Base-by-base conservation (phyloP, 176 grass and related monocot species). In the Oryza glumipatula region DNA sequence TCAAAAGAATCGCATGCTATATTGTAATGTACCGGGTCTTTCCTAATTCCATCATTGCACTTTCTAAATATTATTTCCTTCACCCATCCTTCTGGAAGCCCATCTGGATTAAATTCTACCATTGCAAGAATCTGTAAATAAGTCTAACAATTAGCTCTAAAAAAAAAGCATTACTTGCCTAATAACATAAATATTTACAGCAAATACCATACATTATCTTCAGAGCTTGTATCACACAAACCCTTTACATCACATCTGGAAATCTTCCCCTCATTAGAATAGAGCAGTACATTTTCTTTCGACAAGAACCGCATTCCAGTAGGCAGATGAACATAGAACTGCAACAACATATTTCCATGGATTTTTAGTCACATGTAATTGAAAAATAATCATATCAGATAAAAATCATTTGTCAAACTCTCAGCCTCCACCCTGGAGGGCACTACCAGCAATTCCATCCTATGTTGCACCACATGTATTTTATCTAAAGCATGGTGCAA, bases 61-160 rank as follows among this genome's bases (percentile, higher is more conserved):
- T 72, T 92, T 67, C 87, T 89, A 65, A 89, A 89, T 86, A 75
- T 76, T 7, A 28, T 49, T 80, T 88, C 79, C 86, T 92, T 92
- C 45, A 89, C 83, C 90, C 90, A 92, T 76, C 90, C 90, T 70
- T 86, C 21, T 2, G 86, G 87, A 74, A 92, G 70, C 65, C 83
- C 80, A 76, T 89, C 90, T 80, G 90, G 87, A 86, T 67, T 89
- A 26, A 88, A 92, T 28, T 92, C 90, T 11, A 92, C 28, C 14
- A 72, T 83, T 78, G 86, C 82, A 68, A 92, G 82, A 71, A 92
- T 85, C 90, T 92, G 71, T 45, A 71, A 80, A 68, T 21, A 84
- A 63, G n/a, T 14, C 12, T 28, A 51, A 80, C 80, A 41, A 24
- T 75, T 78, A 83, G 74, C 48, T 32, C n/a, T 73, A 9, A 52